phyloP scores from a whole-genome alignment of 371 early-diverging fungal genomes.

The Mucor lusitanicus region DNA sequence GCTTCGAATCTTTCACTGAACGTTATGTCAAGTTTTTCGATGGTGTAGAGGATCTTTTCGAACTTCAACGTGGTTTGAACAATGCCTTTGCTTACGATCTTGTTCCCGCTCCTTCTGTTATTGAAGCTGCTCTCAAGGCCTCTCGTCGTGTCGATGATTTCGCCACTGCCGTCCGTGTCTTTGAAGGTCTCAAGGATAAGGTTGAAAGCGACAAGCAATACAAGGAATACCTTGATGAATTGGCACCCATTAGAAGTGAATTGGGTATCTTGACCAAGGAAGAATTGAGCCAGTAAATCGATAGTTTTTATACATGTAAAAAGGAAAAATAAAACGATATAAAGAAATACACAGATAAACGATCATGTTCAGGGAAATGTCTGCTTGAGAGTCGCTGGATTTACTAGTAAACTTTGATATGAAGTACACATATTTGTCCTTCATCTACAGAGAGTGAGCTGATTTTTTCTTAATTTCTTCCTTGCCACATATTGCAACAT shows the following conservation, averaged over 20 bases:
- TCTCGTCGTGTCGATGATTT: constrained; percentile 91
- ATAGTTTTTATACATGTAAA: neutral
- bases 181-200: constrained; percentile 93
- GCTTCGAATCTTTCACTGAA: constrained; percentile 79
- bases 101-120: constrained; percentile 87
- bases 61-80: constrained; percentile 96
- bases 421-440: neutral
- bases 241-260: constrained; percentile 85
- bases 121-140: constrained; percentile 88
- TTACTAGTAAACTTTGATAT: neutral
- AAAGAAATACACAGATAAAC: neutral
- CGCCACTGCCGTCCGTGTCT: constrained; percentile 90
- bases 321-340: constrained; percentile 3
- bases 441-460: neutral
- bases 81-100: constrained; percentile 95
- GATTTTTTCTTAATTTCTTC: neutral
- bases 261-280: constrained; percentile 87
- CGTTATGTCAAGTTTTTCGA: constrained; percentile 89
- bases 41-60: constrained; percentile 91
- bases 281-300: constrained; percentile 71
- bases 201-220: constrained; percentile 83
- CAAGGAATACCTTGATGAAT: constrained; percentile 83
- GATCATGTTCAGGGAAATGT: neutral
- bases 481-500: neutral
- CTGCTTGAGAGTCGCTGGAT: neutral